A percentile compares a stretch with the other conserved stretches of the same genome.
Evolutionary conservation across 192 early-diverging fungal species (phyloP).

Genomic region (Allomyces macrogynus): DNA sequence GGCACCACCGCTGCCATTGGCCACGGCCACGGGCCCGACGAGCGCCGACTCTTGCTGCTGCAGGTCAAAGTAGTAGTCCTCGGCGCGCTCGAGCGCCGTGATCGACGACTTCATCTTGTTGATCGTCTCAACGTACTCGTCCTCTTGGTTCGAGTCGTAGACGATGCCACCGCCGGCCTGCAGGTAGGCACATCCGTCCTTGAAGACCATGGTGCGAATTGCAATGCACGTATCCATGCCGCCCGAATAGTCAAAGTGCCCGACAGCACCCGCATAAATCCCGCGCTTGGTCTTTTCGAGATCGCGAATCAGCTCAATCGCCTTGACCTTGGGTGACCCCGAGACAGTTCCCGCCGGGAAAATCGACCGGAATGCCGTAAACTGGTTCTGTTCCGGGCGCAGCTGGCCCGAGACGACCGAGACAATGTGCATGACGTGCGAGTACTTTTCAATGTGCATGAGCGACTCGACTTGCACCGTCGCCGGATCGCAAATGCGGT

Average conservation of each 20-base stretch:
- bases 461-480: slow-evolving; percentile 86
- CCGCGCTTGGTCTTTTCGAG: slow-evolving; percentile 85
- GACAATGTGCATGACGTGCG: slow-evolving; percentile 99
- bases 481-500: slow-evolving; percentile 82
- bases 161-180: slow-evolving; percentile 95
- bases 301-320: slow-evolving; percentile 83
- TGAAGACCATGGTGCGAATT: slow-evolving; percentile 95
- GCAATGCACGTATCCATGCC: slow-evolving; percentile 94
- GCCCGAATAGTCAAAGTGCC: slow-evolving; percentile 84
- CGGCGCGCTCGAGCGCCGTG: slow-evolving; percentile 66
- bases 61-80: slow-evolving; percentile 48
- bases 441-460: slow-evolving; percentile 93
- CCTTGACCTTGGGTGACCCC: slow-evolving; percentile 96
- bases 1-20: background rate
- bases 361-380: slow-evolving; percentile 90
- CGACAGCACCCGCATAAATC: slow-evolving; percentile 72
- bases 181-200: slow-evolving; percentile 82
- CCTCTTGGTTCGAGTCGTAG: slow-evolving; percentile 73
- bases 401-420: slow-evolving; percentile 78
- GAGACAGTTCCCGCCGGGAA: slow-evolving; percentile 96
- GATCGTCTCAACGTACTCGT: slow-evolving; percentile 91
- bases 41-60: slow-evolving; percentile 20
- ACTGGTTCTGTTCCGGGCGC: slow-evolving; percentile 69
- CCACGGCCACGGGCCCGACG: background rate
- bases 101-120: slow-evolving; percentile 87